Evolutionary conservation across 176 grass and related monocot species (phyloP), one percentile per base, ranked within the genome.

Genomic region (Hyparrhenia diplandra): DNA sequence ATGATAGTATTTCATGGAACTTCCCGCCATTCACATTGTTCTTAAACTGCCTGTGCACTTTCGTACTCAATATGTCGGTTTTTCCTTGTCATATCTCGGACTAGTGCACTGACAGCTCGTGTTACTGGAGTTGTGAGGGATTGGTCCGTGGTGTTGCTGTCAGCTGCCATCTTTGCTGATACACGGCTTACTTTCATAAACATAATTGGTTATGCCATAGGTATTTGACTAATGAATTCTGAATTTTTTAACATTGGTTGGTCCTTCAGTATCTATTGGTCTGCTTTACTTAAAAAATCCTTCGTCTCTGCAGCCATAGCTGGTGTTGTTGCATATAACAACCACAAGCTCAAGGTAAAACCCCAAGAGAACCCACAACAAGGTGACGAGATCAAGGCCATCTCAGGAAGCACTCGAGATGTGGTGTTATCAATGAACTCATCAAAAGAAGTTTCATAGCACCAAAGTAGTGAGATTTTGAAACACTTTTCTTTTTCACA

Each of bases 91-190:
- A 98, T 98, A 66, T 95, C 96, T 32, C 88, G 92, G 39, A 98
- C 96, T 31, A 98, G 96, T 86, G 96, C 96, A 31, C 46, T 98
- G 82, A 98, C 96, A 82, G 93, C 93, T 69, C 96, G 96, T 28
- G 96, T 98, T 32, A 91, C 96, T 52, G 90, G 96, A 76, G 96
- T 98, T 64, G 96, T 98, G 74, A 95, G 96, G 82, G 96, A 98
- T 65, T 98, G 96, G 96, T 72, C 79, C 5, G 96, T 98, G 30
- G 96, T 98, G 69, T 76, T 98, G 29, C 75, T 98, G 31, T 98
- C 96, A 52, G 96, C 96, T 82, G 84, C 90, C 34, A 93, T 98
- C 75, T 98, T 98, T 74, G 78, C 96, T 71, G 96, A 98, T 87
- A 95, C 96, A 82, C 87, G 91, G 52, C 75, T 98, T 88, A 98